Evolutionary conservation across 495 filamentous ascomycete genomes (phyloP).

Genomic region (Penicillium chermesinum): DNA sequence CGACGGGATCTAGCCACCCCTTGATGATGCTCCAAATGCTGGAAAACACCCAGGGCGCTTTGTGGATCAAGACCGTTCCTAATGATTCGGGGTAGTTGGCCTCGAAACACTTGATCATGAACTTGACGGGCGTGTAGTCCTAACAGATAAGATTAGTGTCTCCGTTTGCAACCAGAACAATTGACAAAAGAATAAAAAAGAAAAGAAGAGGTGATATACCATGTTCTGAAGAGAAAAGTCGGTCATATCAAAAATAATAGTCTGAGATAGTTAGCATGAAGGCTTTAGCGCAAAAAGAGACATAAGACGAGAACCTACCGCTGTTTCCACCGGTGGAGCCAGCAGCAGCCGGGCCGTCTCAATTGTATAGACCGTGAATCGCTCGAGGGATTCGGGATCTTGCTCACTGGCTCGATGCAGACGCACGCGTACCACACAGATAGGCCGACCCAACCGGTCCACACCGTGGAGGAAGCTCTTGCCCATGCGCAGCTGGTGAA

Average conservation of each 20-base stretch:
- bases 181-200: not conserved
- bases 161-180: not conserved
- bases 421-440: conserved; percentile 79
- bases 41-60: conserved; percentile 95
- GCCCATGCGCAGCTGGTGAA: conserved; percentile 81
- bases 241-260: conserved; percentile 93
- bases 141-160: conserved; percentile 27
- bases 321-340: conserved; percentile 77
- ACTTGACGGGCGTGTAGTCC: conserved; percentile 95
- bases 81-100: conserved; percentile 95
- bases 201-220: no score
- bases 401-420: conserved; percentile 81
- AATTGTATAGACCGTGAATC: conserved; percentile 90
- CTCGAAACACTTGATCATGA: conserved; percentile 99
- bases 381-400: conserved; percentile 69
- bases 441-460: conserved; percentile 80
- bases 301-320: conserved; percentile 50
- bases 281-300: conserved; percentile 6
- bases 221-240: conserved; percentile 90
- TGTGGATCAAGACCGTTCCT: conserved; percentile 91
- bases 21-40: conserved; percentile 86
- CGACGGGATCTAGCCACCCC: conserved; percentile 84
- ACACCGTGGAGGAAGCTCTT: conserved; percentile 90
- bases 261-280: conserved; percentile 37
- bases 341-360: conserved; percentile 86